phyloP scores from a whole-genome alignment of 768 basidiomycete species.

The Candolleomyces aberdarensis region DNA sequence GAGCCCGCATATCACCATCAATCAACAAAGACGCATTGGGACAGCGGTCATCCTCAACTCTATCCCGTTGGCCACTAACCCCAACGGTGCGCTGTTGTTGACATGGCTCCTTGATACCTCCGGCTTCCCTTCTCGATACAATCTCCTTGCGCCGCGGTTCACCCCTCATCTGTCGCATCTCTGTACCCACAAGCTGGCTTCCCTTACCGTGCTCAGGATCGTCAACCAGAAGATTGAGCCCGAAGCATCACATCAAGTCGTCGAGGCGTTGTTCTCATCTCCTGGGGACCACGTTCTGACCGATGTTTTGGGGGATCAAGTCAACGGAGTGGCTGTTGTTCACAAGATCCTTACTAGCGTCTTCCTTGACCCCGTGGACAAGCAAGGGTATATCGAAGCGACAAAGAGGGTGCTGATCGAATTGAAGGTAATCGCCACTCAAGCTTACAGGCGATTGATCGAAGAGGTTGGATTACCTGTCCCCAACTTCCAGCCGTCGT shows the following conservation, averaged over 20 bases:
- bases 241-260: slow-evolving; percentile 80
- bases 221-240: slow-evolving; percentile 96
- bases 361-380: slow-evolving; percentile 72
- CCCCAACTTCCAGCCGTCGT: slow-evolving; percentile 82
- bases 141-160: slow-evolving; percentile 91
- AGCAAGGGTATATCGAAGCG: slow-evolving; percentile 72
- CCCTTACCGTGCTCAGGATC: slow-evolving; percentile 89
- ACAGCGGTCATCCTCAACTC: slow-evolving; percentile 95
- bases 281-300: slow-evolving; percentile 87
- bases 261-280: slow-evolving; percentile 89
- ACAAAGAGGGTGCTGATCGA: slow-evolving; percentile 89
- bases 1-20: slow-evolving; percentile 79
- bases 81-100: slow-evolving; percentile 91
- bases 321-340: slow-evolving; percentile 90
- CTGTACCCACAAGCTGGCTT: slow-evolving; percentile 97
- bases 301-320: slow-evolving; percentile 93
- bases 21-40: slow-evolving; percentile 93
- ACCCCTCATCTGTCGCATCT: slow-evolving; percentile 95
- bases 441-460: slow-evolving; percentile 89
- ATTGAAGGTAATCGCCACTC: slow-evolving; percentile 90
- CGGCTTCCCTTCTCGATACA: slow-evolving; percentile 93
- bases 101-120: slow-evolving; percentile 98
- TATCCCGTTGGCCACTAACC: slow-evolving; percentile 95
- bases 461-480: slow-evolving; percentile 94
- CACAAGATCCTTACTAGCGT: slow-evolving; percentile 90